Evolutionary conservation across 352 stramenopile genomes (phyloP).

Genomic region (Globisporangium parvum): DNA sequence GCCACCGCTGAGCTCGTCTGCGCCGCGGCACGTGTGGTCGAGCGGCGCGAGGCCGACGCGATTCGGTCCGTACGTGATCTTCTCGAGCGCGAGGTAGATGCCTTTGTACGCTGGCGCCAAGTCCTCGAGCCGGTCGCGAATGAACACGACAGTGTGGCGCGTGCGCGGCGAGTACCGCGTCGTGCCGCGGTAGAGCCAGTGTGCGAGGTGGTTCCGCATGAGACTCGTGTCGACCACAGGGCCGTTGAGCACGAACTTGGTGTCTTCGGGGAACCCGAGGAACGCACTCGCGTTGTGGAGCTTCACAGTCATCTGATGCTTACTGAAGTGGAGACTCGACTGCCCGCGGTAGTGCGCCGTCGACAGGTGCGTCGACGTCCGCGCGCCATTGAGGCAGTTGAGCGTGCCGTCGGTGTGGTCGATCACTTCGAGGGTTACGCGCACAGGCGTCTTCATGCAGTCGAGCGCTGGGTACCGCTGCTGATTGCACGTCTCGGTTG

Average conservation of each 20-base stretch:
- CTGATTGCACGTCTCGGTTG: conserved; percentile 65
- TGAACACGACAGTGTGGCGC: conserved; percentile 63
- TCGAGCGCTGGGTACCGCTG: conserved; percentile 55
- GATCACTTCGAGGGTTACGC: conserved; percentile 52
- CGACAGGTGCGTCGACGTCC: conserved; percentile 35
- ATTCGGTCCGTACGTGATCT: conserved; percentile 64
- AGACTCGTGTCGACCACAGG: conserved; percentile 67
- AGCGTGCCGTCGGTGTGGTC: conserved; percentile 48
- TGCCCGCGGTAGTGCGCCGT: conserved; percentile 76
- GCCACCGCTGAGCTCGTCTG: conserved; percentile 45
- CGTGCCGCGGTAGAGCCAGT: conserved; percentile 69
- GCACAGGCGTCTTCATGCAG: conserved; percentile 59
- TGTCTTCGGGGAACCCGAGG: conserved; percentile 57
- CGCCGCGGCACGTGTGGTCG: conserved; percentile 29
- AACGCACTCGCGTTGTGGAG: conserved; percentile 38
- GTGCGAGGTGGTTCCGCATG: conserved; percentile 72
- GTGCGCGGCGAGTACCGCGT: conserved; percentile 65
- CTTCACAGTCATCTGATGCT: conserved; percentile 75
- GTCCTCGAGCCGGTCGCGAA: conserved; percentile 29
- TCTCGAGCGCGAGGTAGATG: conserved; percentile 75
- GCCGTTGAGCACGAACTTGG: conserved; percentile 70
- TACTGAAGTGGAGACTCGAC: conserved; percentile 69
- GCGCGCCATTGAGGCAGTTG: conserved; percentile 48
- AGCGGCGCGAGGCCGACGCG: conserved; percentile 58
- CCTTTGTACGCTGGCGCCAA: conserved; percentile 39